These are phyloP conservation scores for Eucalyptus curtisii DNA, from an alignment of 345 rosid genomes.

Conservation along the genomic window DNA sequence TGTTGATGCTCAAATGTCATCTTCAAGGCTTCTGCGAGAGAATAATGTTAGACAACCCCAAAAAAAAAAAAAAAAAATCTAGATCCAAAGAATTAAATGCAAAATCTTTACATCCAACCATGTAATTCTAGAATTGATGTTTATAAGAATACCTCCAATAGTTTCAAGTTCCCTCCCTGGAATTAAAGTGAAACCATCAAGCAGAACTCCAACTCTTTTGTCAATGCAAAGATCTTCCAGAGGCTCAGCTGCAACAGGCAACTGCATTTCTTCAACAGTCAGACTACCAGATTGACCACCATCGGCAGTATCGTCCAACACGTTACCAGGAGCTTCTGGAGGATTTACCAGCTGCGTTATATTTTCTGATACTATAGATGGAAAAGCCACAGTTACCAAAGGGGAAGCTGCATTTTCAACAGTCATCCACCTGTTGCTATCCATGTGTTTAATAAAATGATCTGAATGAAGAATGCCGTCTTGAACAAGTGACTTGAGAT, in stretches of 20 bases:
- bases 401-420: conserved; percentile 98
- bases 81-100: not conserved
- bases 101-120: not conserved
- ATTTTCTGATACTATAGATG: conserved; percentile 54
- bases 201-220: conserved; percentile 54
- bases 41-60: not conserved
- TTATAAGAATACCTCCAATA: conserved; percentile 48
- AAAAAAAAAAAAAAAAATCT: not conserved
- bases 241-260: conserved; percentile 13
- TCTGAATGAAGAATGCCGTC: conserved; percentile 75
- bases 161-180: conserved; percentile 84
- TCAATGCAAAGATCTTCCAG: conserved; percentile 57
- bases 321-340: conserved; percentile 96
- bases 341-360: conserved; percentile 73
- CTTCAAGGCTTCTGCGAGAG: conserved; percentile 62
- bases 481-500: conserved; percentile 71
- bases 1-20: conserved; percentile 38
- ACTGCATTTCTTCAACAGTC: conserved; percentile 15
- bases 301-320: conserved; percentile 52
- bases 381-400: conserved; percentile 29
- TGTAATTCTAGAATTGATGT: not conserved
- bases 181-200: conserved; percentile 49
- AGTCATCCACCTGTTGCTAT: conserved; percentile 87
- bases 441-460: conserved; percentile 84
- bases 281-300: conserved; percentile 16